phyloP scores from a whole-genome alignment of 1,139 yeast species.

The Geotrichum citri-aurantii region DNA sequence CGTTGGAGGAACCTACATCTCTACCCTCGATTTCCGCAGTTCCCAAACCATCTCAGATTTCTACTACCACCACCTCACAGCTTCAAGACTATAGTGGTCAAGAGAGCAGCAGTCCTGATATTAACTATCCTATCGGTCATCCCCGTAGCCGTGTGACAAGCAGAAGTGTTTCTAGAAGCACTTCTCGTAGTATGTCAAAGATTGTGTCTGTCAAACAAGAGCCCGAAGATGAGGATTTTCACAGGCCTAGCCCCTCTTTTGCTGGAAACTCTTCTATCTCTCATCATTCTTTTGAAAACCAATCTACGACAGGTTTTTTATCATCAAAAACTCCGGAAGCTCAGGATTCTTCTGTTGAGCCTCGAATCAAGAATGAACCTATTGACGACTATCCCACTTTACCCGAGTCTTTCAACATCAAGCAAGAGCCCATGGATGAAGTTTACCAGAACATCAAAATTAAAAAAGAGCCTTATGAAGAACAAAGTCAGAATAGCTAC shows the following conservation, averaged over 20 bases:
- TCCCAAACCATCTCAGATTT: background rate
- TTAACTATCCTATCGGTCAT: background rate
- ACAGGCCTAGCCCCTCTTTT: background rate
- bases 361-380: background rate
- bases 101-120: background rate
- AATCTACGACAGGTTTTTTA: background rate
- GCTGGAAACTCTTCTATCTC: background rate
- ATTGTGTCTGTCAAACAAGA: background rate
- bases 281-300: background rate
- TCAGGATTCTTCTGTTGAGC: background rate
- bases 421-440: constrained; percentile 9
- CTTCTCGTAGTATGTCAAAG: background rate
- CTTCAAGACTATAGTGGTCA: background rate
- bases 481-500: background rate
- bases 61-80: background rate
- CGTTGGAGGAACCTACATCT: background rate
- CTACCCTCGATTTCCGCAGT: background rate
- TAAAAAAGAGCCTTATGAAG: constrained; percentile 6
- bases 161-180: background rate
- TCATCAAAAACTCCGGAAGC: background rate
- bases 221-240: background rate
- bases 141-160: background rate
- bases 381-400: background rate
- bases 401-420: background rate
- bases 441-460: background rate